Base-by-base conservation (phyloP, 2,329 filamentous ascomycete genomes). In the Beauveria caledonica region DNA sequence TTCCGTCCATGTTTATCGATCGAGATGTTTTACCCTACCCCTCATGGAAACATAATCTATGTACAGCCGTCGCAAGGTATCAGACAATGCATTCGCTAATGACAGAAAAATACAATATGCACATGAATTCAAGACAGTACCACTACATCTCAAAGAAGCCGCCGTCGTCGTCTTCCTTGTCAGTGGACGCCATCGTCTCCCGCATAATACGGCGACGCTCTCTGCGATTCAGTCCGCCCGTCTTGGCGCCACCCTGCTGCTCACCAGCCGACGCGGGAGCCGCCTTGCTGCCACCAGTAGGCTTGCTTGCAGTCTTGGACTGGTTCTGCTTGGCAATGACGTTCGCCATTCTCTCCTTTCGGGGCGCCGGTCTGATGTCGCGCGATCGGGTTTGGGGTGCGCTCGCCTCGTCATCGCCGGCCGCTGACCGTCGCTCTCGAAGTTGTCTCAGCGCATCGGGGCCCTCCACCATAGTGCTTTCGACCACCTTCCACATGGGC, bases 401-500 rank as follows among this genome's bases (percentile, higher is more conserved):
- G 15, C 27, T 27, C 33, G 52, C 56, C 29, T 52, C 39, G 29
- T 36, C 36, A 15, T 62, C 55, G 7, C 62, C 62, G 6, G 64
- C 66, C 42, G 64, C 60, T 15, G 69, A 64, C 25, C 71, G 73
- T 62, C 84, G 79, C 65, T 88, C 83, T 56, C 85, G 77, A 54
- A 89, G 67, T 57, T 69, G 74, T 62, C 82, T 77, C 56, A 89
- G 68, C 15, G 78, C 78, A 1, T 75, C 65, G 3, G 69, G 75
- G 7, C 85, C 85, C 42, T 84, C 76, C 58, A 77, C 74, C 77
- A 88, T 85, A 13, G 85, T 80, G 67, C 82, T 77, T 73, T 89
- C 87, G 19, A 93, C 80, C 15, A 79, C 73, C 17, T 74, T 73
- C 89, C 89, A 92, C 76, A 92, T 81, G n/a, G 82, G 78, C 7